Evolutionary conservation across 2,329 filamentous ascomycete genomes (phyloP).

Genomic region (Graphiopsis chlorocephala): DNA sequence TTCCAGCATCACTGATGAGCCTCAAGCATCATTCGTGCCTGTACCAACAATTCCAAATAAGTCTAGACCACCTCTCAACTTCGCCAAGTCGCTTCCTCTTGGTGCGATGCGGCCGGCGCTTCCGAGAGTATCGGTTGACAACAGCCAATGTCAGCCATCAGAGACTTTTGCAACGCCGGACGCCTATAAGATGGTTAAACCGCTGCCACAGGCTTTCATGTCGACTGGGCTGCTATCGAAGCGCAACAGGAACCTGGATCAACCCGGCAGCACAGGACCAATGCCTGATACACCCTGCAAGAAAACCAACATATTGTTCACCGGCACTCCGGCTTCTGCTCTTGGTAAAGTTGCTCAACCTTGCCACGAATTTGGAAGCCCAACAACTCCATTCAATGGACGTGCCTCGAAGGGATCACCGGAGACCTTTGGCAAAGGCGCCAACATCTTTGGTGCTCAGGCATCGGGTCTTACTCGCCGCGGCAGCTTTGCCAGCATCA

Average conservation of each 20-base stretch:
- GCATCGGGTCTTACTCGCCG: constrained; percentile 51
- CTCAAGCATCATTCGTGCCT: constrained; percentile 37
- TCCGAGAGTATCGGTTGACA: constrained; percentile 42
- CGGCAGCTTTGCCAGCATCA: constrained; percentile 75
- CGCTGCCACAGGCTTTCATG: constrained; percentile 80
- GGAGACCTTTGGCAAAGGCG: constrained; percentile 64
- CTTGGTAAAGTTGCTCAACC: constrained; percentile 62
- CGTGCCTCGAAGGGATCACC: constrained; percentile 60
- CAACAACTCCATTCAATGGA: constrained; percentile 77
- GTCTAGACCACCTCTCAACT: constrained; percentile 41
- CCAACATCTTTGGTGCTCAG: constrained; percentile 60
- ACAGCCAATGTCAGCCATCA: constrained; percentile 37
- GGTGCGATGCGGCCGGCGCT: constrained; percentile 56
- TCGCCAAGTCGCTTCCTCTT: constrained; percentile 73
- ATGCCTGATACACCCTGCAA: constrained; percentile 98
- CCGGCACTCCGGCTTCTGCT: constrained; percentile 48
- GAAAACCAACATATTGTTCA: constrained; percentile 56
- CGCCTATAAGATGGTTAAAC: constrained; percentile 72
- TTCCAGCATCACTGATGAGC: constrained; percentile 73
- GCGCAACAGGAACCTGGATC: constrained; percentile 75
- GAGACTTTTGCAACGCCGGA: constrained; percentile 68
- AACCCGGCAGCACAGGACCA: constrained; percentile 57
- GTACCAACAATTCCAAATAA: constrained; percentile 38
- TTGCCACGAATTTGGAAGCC: constrained; percentile 70
- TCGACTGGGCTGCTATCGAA: constrained; percentile 95